A percentile compares a stretch with the other conserved stretches of the same genome.
phyloP scores from a whole-genome alignment of 2,329 filamentous ascomycete genomes.

The Penicillium sp. region DNA sequence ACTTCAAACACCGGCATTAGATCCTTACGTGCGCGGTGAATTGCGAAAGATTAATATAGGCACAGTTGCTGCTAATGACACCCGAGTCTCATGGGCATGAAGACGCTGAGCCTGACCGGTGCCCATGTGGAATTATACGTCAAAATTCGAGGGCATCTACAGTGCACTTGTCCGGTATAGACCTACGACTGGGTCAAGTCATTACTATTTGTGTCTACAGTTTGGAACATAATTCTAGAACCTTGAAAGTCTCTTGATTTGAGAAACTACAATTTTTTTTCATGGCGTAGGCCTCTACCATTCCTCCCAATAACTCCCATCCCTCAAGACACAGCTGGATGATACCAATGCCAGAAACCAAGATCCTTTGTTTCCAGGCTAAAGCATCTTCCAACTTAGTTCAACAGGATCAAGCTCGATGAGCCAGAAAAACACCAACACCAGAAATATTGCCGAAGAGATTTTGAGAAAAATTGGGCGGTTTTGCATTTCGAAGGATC shows the following conservation, averaged over 20 bases:
- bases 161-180: too few relatives aligned
- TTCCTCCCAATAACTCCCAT: background rate
- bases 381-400: background rate
- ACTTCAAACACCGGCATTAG: too few relatives aligned
- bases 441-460: background rate
- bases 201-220: too few relatives aligned
- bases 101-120: too few relatives aligned
- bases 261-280: slow-evolving; percentile 1
- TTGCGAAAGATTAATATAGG: too few relatives aligned
- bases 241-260: slow-evolving; percentile 7
- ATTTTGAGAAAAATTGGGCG: slow-evolving; percentile 30
- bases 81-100: too few relatives aligned
- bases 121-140: too few relatives aligned
- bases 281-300: slow-evolving; percentile 1
- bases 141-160: too few relatives aligned
- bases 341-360: background rate
- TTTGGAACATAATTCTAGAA: background rate
- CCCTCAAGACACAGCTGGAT: background rate
- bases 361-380: background rate
- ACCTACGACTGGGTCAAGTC: too few relatives aligned
- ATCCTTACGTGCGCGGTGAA: too few relatives aligned
- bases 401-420: background rate
- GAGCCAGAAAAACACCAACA: slow-evolving; percentile 4
- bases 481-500: slow-evolving; percentile 39
- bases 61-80: too few relatives aligned